Percentiles rank a stretch among this genome's conserved stretches.
Conservation (phyloP, 331 rosid species). For the Rosa hybrid region DNA sequence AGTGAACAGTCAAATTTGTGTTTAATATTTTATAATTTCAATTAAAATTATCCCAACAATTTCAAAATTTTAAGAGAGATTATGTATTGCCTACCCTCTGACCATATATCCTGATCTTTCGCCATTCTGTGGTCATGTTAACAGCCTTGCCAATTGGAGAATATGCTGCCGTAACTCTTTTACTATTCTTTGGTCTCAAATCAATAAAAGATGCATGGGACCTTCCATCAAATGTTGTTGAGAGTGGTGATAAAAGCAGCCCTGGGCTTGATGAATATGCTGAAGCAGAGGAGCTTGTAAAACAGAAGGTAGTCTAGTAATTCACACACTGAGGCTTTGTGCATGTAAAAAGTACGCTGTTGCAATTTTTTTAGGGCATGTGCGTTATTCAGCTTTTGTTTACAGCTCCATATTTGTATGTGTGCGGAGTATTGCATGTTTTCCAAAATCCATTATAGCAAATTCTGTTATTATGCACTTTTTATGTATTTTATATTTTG, state of each 20-base stretch:
- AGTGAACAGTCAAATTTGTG: neutral
- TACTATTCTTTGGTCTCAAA: conserved; percentile 87
- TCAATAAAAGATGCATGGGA: conserved; percentile 96
- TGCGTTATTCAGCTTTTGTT: neutral
- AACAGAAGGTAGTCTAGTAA: conserved; percentile 67
- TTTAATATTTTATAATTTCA: neutral
- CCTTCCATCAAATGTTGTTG: conserved; percentile 64
- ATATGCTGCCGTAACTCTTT: conserved; percentile 94
- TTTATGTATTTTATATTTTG: no score
- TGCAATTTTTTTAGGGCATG: neutral
- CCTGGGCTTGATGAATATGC: conserved; percentile 80
- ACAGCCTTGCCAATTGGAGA: conserved; percentile 98
- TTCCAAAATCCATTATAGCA: neutral
- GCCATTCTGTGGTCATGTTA: conserved; percentile 29
- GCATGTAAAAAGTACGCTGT: neutral
- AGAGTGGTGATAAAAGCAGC: conserved; percentile 50
- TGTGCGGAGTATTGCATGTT: neutral
- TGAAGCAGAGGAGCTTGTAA: conserved; percentile 95
- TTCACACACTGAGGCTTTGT: neutral
- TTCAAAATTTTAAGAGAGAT: neutral
- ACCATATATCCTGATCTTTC: conserved; percentile 5
- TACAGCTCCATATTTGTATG: neutral
- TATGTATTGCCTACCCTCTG: neutral
- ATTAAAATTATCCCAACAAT: no score
- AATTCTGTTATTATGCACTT: neutral